Evolutionary conservation across 2,329 filamentous ascomycete species (phyloP).

Genomic region (Epichloe hybrida): DNA sequence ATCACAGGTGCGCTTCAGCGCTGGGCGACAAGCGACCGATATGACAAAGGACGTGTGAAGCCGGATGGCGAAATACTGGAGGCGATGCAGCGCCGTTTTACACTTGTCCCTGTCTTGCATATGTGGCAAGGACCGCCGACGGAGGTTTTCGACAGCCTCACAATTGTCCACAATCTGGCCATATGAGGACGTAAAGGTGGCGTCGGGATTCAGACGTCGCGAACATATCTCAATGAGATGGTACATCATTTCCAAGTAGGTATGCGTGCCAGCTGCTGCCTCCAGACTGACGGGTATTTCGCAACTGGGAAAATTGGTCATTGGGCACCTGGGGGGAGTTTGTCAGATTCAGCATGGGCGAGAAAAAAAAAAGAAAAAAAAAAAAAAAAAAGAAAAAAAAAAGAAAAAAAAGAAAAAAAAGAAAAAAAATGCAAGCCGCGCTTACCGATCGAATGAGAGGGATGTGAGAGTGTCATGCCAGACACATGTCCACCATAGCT

Average conservation of each 20-base stretch:
- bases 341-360: neutral
- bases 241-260: conserved; percentile 53
- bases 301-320: conserved; percentile 46
- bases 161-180: conserved; percentile 45
- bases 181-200: conserved; percentile 34
- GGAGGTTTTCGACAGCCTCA: conserved; percentile 38
- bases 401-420: too few relatives aligned
- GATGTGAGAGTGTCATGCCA: conserved; percentile 56
- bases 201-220: conserved; percentile 41
- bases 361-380: too few relatives aligned
- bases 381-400: neutral
- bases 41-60: conserved; percentile 53
- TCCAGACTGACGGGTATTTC: conserved; percentile 34
- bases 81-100: conserved; percentile 48
- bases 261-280: conserved; percentile 32
- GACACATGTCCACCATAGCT: conserved; percentile 50
- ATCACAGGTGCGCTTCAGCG: conserved; percentile 40
- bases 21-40: conserved; percentile 50
- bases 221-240: conserved; percentile 49
- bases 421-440: neutral
- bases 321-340: conserved; percentile 41
- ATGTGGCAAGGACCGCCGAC: conserved; percentile 33
- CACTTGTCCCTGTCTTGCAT: conserved; percentile 48
- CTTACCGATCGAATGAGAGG: conserved; percentile 48
- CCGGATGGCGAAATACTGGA: conserved; percentile 51